phyloP scores from a whole-genome alignment of 257 asterid genomes.

The Solanum ossicruentum region DNA sequence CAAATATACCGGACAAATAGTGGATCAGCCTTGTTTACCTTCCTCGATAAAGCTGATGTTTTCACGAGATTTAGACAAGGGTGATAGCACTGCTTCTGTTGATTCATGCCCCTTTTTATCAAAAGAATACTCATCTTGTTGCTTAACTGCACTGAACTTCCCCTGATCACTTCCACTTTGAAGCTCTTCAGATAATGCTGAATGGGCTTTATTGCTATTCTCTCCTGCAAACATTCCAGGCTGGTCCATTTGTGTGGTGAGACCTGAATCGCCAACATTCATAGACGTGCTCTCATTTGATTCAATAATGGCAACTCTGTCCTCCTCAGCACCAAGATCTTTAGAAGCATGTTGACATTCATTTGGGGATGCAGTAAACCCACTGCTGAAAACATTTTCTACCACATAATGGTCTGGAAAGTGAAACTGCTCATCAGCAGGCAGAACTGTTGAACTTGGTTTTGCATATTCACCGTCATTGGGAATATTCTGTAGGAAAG shows the following conservation, averaged over 20 bases:
- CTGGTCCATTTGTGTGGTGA: background rate
- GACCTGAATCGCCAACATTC: conserved; percentile 4
- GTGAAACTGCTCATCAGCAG: background rate
- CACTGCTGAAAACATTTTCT: conserved; percentile 10
- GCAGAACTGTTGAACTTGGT: conserved; percentile 2
- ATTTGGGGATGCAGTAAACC: conserved; percentile 8
- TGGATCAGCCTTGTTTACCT: background rate
- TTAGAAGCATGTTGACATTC: conserved; percentile 9
- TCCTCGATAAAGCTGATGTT: background rate
- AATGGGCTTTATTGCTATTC: background rate
- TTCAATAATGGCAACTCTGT: conserved; percentile 29
- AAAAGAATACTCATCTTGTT: background rate
- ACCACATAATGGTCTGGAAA: conserved; percentile 7
- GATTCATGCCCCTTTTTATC: conserved; percentile 8
- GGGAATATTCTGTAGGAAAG: background rate
- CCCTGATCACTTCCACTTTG: conserved; percentile 17
- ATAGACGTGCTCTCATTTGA: conserved; percentile 11
- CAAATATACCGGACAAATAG: background rate
- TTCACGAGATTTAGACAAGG: background rate
- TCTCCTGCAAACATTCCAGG: background rate
- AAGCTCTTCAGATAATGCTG: background rate
- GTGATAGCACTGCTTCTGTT: background rate
- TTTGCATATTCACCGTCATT: conserved; percentile 1
- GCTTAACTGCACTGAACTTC: background rate
- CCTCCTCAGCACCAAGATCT: conserved; percentile 28